A percentile compares a stretch with the other conserved stretches of the same genome.
Conservation (phyloP, 2,329 filamentous ascomycete species). For the Beauveria caledonica region DNA sequence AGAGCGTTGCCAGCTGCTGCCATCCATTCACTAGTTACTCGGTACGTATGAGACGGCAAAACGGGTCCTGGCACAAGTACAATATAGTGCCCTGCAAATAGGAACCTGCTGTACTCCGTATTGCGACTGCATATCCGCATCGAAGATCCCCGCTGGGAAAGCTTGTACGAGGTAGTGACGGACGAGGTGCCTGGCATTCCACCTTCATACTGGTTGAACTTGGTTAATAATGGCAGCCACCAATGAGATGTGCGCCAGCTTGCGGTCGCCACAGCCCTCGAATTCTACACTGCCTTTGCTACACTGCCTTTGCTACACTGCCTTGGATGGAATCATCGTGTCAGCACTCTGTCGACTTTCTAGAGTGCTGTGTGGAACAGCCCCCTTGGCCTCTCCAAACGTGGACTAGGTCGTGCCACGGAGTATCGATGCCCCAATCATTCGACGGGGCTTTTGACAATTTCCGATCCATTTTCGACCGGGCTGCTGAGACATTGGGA, state of each 20-base stretch:
- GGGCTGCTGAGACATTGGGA: slow-evolving; percentile 22
- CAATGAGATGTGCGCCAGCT: background rate
- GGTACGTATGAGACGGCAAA: too few relatives aligned
- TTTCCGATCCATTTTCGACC: slow-evolving; percentile 28
- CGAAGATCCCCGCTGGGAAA: background rate
- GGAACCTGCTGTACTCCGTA: background rate
- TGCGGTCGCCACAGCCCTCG: background rate
- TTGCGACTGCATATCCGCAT: background rate
- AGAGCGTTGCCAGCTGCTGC: background rate
- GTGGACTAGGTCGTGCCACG: background rate
- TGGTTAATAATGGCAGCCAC: slow-evolving; percentile 1
- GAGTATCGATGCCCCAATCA: background rate
- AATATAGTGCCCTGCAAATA: background rate
- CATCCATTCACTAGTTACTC: too few relatives aligned
- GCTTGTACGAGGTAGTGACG: too few relatives aligned
- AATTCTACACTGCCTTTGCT: background rate
- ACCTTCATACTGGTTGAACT: background rate
- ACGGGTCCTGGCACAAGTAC: background rate
- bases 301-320: background rate
- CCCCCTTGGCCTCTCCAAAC: background rate
- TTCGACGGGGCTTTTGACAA: background rate
- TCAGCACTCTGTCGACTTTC: slow-evolving; percentile 9
- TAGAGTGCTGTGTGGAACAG: slow-evolving; percentile 5
- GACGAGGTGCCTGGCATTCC: background rate
- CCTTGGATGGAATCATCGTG: background rate